phyloP scores from a whole-genome alignment of 148 eudicot species.

The Oxyria digyna region DNA sequence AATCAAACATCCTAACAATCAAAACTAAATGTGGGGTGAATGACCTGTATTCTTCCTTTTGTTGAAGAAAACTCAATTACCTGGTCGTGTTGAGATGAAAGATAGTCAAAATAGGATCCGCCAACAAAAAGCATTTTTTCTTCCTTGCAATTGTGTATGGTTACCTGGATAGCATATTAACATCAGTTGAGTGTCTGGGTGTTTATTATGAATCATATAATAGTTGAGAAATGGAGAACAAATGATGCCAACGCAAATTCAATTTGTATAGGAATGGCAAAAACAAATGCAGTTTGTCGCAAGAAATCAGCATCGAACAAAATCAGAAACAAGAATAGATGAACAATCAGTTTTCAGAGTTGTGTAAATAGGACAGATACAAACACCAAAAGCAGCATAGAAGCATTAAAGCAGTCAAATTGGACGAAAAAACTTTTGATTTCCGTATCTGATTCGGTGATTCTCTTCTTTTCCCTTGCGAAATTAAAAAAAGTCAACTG shows the following conservation, averaged over 20 bases:
- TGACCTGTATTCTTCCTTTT: background rate
- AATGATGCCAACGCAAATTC: background rate
- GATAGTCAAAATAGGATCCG: conserved; percentile 25
- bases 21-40: background rate
- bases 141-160: background rate
- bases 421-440: no score
- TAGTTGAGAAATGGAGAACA: background rate
- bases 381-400: no score
- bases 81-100: conserved; percentile 15
- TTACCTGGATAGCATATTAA: background rate
- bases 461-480: no score
- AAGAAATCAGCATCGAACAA: background rate
- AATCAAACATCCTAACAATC: background rate
- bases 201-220: background rate
- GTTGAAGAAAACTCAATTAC: background rate
- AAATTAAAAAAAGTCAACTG: no score
- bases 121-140: conserved; percentile 39
- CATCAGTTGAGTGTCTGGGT: background rate
- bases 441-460: no score
- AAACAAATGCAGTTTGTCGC: background rate
- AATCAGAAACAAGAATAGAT: background rate
- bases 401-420: no score
- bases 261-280: background rate
- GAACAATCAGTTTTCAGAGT: background rate
- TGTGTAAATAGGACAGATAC: no score